Evolutionary conservation across 495 filamentous ascomycete species (phyloP).

Genomic region (Trichoderma asperelloides): DNA sequence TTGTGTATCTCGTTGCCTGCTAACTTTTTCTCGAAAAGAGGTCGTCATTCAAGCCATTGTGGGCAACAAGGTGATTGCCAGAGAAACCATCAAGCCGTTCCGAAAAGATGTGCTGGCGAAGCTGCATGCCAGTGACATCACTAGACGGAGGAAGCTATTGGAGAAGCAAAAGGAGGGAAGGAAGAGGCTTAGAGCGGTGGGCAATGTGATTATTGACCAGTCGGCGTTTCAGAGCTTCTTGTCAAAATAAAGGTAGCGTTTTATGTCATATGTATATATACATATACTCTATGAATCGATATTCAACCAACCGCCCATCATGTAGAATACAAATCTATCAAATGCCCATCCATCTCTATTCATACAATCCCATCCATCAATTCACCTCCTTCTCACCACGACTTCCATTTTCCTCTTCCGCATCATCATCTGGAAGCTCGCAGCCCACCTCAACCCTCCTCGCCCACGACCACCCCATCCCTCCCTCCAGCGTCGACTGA

Average conservation of each 20-base stretch:
- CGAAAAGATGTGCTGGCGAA: slow-evolving; percentile 91
- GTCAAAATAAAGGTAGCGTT: slow-evolving; percentile 28
- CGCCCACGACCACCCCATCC: slow-evolving; percentile 16
- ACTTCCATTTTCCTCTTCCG: not conserved
- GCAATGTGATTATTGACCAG: slow-evolving; percentile 85
- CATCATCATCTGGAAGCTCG: not conserved
- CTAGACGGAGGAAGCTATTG: slow-evolving; percentile 72
- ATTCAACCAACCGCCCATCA: no score
- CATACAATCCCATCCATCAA: not conserved
- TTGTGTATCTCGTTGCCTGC: not conserved
- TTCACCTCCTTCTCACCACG: not conserved
- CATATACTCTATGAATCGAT: no score
- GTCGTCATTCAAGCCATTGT: slow-evolving; percentile 88
- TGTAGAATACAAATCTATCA: not conserved
- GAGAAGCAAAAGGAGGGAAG: slow-evolving; percentile 97
- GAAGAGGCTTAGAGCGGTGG: slow-evolving; percentile 68
- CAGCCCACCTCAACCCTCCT: not conserved
- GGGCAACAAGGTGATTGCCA: slow-evolving; percentile 74
- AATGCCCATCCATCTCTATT: not conserved
- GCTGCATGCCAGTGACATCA: slow-evolving; percentile 84
- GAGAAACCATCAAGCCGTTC: slow-evolving; percentile 95
- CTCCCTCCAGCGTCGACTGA: slow-evolving; percentile 29
- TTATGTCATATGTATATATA: not conserved
- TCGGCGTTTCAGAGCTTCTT: slow-evolving; percentile 89
- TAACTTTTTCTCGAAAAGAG: slow-evolving; percentile 36